Conservation (phyloP, 2,329 filamentous ascomycete genomes). For the Chaetomium sp. region DNA sequence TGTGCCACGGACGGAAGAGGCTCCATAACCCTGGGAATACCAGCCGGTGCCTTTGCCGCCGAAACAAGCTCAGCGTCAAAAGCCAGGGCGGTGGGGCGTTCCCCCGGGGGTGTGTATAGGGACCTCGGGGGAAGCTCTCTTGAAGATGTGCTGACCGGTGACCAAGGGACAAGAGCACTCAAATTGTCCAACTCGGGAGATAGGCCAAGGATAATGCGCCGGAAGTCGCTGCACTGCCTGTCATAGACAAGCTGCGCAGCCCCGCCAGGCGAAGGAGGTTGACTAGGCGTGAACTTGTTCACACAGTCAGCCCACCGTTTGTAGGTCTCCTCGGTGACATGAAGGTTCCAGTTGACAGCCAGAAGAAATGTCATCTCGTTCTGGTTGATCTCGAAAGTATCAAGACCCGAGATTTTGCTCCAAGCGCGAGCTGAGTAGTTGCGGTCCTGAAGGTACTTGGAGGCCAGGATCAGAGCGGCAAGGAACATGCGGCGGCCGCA, state of each 20-base stretch:
- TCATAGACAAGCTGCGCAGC: conserved; percentile 35
- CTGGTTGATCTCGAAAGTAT: conserved; percentile 88
- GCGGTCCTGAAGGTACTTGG: conserved; percentile 95
- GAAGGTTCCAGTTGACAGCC: conserved; percentile 89
- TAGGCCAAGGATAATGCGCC: conserved; percentile 50
- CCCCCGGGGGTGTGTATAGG: conserved; percentile 38
- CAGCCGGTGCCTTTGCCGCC: conserved; percentile 34
- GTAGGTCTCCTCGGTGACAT: conserved; percentile 84
- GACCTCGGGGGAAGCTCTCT: conserved; percentile 37
- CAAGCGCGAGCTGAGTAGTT: conserved; percentile 97
- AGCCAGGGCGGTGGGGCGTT: conserved; percentile 29
- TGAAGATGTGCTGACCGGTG: conserved; percentile 29
- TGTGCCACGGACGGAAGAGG: conserved; percentile 38
- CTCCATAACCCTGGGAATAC: conserved; percentile 44
- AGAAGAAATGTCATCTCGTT: conserved; percentile 90
- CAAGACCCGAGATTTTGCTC: conserved; percentile 98
- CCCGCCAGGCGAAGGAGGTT: conserved; percentile 49
- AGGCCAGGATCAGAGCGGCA: conserved; percentile 86
- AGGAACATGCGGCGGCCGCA: conserved; percentile 98
- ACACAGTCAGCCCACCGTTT: conserved; percentile 93
- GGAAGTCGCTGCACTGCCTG: conserved; percentile 50
- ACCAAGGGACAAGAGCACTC: conserved; percentile 41
- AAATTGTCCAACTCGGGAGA: conserved; percentile 54
- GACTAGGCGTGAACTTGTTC: conserved; percentile 69
- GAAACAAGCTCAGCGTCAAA: conserved; percentile 36